A percentile compares a stretch with the other conserved stretches of the same genome.
These are phyloP conservation scores for Pezicula radicicola DNA, from an alignment of 2,329 filamentous ascomycete species.

Conservation along the genomic window DNA sequence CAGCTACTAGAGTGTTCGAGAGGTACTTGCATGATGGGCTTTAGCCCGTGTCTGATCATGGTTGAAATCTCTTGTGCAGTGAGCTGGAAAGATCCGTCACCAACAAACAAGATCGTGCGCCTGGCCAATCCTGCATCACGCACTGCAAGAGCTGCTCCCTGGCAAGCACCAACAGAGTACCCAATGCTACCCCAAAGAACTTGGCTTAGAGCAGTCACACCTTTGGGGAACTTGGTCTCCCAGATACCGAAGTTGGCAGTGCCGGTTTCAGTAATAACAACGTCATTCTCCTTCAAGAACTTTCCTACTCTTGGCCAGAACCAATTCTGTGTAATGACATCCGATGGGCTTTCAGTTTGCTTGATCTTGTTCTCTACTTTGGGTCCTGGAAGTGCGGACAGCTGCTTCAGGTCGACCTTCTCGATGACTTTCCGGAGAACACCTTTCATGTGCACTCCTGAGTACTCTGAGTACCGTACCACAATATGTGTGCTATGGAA, in stretches of 20 bases:
- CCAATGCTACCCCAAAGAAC: slow-evolving; percentile 71
- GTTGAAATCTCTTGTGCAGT: slow-evolving; percentile 82
- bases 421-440: slow-evolving; percentile 70
- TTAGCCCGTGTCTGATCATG: slow-evolving; percentile 72
- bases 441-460: slow-evolving; percentile 72
- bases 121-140: slow-evolving; percentile 58
- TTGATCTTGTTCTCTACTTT: slow-evolving; percentile 49
- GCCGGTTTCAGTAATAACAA: slow-evolving; percentile 83
- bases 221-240: slow-evolving; percentile 74
- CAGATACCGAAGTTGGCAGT: slow-evolving; percentile 87
- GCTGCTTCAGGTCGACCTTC: slow-evolving; percentile 51
- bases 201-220: slow-evolving; percentile 79
- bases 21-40: slow-evolving; percentile 67
- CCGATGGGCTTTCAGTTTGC: slow-evolving; percentile 34
- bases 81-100: slow-evolving; percentile 83
- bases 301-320: slow-evolving; percentile 76
- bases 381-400: slow-evolving; percentile 53
- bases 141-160: slow-evolving; percentile 71
- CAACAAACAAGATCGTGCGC: slow-evolving; percentile 81
- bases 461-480: slow-evolving; percentile 77
- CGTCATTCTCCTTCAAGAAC: slow-evolving; percentile 70
- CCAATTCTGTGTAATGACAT: slow-evolving; percentile 64
- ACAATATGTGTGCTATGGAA: slow-evolving; percentile 73
- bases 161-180: slow-evolving; percentile 59
- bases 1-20: no score